These are phyloP conservation scores for Paralagenidium karlingii DNA, from an alignment of 352 stramenopile genomes.

Conservation along the genomic window DNA sequence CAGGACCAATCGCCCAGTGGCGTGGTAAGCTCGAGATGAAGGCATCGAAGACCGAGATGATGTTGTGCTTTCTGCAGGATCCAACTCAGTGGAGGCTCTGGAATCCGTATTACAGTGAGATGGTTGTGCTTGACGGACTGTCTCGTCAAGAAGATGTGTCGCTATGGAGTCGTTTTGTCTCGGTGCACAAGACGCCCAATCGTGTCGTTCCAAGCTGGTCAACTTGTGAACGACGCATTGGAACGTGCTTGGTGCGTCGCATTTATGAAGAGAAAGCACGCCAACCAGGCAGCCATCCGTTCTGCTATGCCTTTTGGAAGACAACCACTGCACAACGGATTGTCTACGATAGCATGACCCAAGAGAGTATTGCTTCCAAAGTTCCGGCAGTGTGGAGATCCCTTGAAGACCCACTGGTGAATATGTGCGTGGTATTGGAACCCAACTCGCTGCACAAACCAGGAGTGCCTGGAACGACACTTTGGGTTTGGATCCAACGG, in stretches of 20 bases:
- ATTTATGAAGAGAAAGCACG: slow-evolving; percentile 9
- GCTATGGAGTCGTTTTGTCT: slow-evolving; percentile 21
- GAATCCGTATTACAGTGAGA: slow-evolving; percentile 7
- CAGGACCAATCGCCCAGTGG: slow-evolving; percentile 7
- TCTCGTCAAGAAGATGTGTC: slow-evolving; percentile 15
- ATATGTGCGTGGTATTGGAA: slow-evolving; percentile 18
- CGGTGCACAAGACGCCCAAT: slow-evolving; percentile 17
- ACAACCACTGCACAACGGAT: slow-evolving; percentile 15
- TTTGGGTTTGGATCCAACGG: slow-evolving; percentile 21
- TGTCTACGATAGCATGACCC: slow-evolving; percentile 2
- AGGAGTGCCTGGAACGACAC: neutral
- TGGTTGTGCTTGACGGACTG: slow-evolving; percentile 14
- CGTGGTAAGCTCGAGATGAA: slow-evolving; percentile 11
- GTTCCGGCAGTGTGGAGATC: slow-evolving; percentile 8
- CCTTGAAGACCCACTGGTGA: slow-evolving; percentile 18
- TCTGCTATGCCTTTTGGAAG: slow-evolving; percentile 26
- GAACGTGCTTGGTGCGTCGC: slow-evolving; percentile 13
- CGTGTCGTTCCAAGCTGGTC: slow-evolving; percentile 3
- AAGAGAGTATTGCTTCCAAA: neutral
- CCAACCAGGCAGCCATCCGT: slow-evolving; percentile 4
- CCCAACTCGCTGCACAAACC: neutral
- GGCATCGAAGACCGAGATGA: slow-evolving; percentile 5
- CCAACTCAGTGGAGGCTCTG: slow-evolving; percentile 8
- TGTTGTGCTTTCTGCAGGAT: slow-evolving; percentile 12
- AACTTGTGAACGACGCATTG: slow-evolving; percentile 10